Evolutionary conservation across 805 yeast species (phyloP).

Genomic region (Yamadazyma olivae): DNA sequence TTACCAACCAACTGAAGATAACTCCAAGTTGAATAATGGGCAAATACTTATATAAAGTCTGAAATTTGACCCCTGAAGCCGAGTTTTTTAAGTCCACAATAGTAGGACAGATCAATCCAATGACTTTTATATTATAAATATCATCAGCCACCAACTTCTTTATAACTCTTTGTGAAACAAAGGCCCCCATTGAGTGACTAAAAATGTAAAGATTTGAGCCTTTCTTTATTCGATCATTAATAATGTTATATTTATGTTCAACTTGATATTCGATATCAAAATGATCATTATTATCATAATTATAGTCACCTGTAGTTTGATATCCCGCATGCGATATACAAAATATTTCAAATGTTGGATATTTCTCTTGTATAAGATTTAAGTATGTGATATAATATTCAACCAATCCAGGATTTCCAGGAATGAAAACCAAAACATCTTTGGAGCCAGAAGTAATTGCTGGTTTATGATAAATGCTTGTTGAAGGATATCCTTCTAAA

Average conservation of each 20-base stretch:
- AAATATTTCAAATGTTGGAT: constrained; percentile 49
- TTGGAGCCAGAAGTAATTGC: constrained; percentile 7
- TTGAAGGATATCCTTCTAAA: constrained; percentile 19
- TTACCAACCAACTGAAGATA: constrained; percentile 22
- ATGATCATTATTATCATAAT: constrained; percentile 11
- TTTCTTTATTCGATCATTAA: constrained; percentile 30
- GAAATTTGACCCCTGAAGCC: constrained; percentile 29
- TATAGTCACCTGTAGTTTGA: constrained; percentile 28
- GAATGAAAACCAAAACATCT: constrained; percentile 44
- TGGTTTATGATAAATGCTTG: constrained; percentile 24
- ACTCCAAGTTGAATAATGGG: constrained; percentile 23
- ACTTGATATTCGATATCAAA: constrained; percentile 54
- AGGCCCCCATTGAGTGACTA: constrained; percentile 75
- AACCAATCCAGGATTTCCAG: constrained; percentile 77
- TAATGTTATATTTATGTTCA: constrained; percentile 52
- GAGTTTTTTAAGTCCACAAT: constrained; percentile 56
- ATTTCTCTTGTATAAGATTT: constrained; percentile 33
- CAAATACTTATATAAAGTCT: constrained; percentile 20
- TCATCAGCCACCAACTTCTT: constrained; percentile 18
- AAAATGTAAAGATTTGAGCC: constrained; percentile 36
- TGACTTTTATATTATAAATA: constrained; percentile 31
- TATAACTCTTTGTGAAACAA: constrained; percentile 54
- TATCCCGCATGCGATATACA: constrained; percentile 68
- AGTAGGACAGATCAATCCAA: constrained; percentile 71
- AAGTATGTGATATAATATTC: constrained; percentile 62